Evolutionary conservation across 169 alveolate species (phyloP).

Genomic region (Babesia caballi): DNA sequence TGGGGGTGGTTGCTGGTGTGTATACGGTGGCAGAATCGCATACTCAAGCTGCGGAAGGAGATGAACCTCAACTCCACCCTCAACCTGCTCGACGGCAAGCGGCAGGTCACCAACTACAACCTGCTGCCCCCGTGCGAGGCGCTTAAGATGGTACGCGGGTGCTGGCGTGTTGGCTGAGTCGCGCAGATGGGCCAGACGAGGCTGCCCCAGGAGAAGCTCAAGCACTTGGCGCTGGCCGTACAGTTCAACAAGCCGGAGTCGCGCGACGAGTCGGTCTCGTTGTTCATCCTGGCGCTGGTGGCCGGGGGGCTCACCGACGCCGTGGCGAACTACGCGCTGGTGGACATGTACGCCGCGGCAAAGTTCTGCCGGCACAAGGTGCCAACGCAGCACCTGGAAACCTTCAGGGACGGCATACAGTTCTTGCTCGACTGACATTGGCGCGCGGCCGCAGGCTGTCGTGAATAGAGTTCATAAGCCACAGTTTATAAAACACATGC

Average conservation of each 20-base stretch:
- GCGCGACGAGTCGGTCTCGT: slow-evolving; percentile 39
- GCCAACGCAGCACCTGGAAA: slow-evolving; percentile 12
- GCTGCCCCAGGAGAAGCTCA: slow-evolving; percentile 32
- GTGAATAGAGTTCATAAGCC: too few relatives aligned
- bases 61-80: slow-evolving; percentile 56
- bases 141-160: slow-evolving; percentile 25
- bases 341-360: slow-evolving; percentile 39
- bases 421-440: slow-evolving; percentile 8
- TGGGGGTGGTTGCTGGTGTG: not conserved
- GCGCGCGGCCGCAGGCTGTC: too few relatives aligned
- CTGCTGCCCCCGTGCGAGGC: slow-evolving; percentile 45
- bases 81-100: slow-evolving; percentile 31
- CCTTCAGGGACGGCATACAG: slow-evolving; percentile 14
- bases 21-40: slow-evolving; percentile 13
- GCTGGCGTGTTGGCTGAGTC: not conserved
- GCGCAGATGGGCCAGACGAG: slow-evolving; percentile 45
- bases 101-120: slow-evolving; percentile 43
- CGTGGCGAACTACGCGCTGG: slow-evolving; percentile 18
- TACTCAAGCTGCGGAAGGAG: slow-evolving; percentile 51
- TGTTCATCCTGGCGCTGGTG: slow-evolving; percentile 42
- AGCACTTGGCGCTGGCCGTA: slow-evolving; percentile 27
- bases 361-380: slow-evolving; percentile 24
- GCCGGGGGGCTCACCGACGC: slow-evolving; percentile 51
- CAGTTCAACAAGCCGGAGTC: slow-evolving; percentile 40
- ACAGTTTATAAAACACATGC: too few relatives aligned